Conservation (phyloP, 768 basidiomycete species). For the Suillus subaureus region DNA sequence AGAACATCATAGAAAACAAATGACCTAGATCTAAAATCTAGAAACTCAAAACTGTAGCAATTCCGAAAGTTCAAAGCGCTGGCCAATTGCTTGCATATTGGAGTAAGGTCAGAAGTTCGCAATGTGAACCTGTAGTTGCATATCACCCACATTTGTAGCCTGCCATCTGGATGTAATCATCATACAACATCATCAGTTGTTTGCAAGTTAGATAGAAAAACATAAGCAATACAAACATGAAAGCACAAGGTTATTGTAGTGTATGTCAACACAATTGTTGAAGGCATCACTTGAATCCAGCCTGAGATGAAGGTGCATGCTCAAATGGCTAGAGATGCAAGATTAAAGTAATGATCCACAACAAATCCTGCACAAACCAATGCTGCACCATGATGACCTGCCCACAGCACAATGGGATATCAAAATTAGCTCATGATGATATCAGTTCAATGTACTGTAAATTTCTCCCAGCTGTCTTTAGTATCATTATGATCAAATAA, state of each 20-base stretch:
- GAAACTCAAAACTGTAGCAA: too few species aligned
- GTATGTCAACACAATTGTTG: not conserved
- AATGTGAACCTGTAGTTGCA: too few species aligned
- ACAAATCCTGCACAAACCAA: slow-evolving; percentile 2
- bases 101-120: too few species aligned
- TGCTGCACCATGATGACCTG: not conserved
- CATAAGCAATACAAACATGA: not conserved
- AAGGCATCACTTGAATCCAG: not conserved
- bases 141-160: too few species aligned
- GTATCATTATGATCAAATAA: slow-evolving; percentile 2
- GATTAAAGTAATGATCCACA: not conserved
- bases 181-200: too few species aligned
- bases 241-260: not conserved
- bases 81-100: too few species aligned
- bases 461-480: slow-evolving; percentile 1
- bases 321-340: not conserved
- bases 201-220: too few species aligned
- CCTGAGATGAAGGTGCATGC: too few species aligned
- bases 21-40: too few species aligned
- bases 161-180: too few species aligned
- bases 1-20: too few species aligned
- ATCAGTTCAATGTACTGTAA: not conserved
- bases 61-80: too few species aligned
- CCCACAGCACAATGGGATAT: not conserved
- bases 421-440: not conserved